Evolutionary conservation across 768 basidiomycete species (phyloP).

Genomic region (Dioszegia hungarica): DNA sequence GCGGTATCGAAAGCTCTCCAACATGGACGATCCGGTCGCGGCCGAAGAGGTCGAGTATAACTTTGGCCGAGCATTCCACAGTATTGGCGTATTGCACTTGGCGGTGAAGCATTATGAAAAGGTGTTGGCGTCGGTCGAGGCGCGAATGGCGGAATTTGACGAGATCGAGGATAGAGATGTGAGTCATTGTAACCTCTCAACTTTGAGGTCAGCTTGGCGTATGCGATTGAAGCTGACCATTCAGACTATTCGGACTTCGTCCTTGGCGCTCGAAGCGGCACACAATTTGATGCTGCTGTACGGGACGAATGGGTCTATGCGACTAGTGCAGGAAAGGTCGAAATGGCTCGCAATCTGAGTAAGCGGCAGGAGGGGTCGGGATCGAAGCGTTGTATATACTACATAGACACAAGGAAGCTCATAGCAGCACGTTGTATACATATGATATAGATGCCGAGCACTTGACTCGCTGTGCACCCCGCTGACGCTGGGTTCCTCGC

Average conservation of each 20-base stretch:
- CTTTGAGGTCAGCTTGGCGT: too few relatives aligned
- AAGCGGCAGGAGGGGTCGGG: background rate
- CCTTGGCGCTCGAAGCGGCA: constrained; percentile 69
- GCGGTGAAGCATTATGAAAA: constrained; percentile 80
- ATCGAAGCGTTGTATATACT: too few relatives aligned
- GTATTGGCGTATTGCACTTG: constrained; percentile 75
- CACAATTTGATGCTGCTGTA: constrained; percentile 83
- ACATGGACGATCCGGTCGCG: constrained; percentile 30
- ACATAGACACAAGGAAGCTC: too few relatives aligned
- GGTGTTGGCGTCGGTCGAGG: constrained; percentile 63
- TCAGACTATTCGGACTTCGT: constrained; percentile 51
- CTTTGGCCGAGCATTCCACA: constrained; percentile 85
- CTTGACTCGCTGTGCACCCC: too few relatives aligned
- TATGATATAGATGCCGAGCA: too few relatives aligned
- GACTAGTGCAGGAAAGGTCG: constrained; percentile 66
- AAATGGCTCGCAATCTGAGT: constrained; percentile 72
- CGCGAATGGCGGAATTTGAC: constrained; percentile 39
- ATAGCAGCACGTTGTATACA: background rate
- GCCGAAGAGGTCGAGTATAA: constrained; percentile 80
- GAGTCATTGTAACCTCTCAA: constrained; percentile 18
- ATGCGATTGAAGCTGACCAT: background rate
- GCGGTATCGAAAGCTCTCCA: constrained; percentile 64
- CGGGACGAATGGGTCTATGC: constrained; percentile 68
- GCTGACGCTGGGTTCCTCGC: too few relatives aligned
- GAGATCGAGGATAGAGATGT: constrained; percentile 42